Conservation (phyloP, 2,329 filamentous ascomycete species). For the Colletotrichum euphorbiae region DNA sequence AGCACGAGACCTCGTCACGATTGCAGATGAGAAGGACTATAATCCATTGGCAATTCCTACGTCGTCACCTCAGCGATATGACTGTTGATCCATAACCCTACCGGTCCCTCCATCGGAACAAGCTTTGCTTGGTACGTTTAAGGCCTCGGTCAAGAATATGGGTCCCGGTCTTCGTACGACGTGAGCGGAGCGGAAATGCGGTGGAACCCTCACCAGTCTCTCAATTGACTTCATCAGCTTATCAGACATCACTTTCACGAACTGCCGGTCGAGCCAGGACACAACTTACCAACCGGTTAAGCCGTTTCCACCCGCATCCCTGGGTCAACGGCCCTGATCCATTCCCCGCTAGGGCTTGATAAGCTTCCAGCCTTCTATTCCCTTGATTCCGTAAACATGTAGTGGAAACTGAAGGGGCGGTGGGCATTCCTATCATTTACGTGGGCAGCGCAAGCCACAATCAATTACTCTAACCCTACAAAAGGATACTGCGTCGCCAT, state of each 20-base stretch:
- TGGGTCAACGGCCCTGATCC: neutral
- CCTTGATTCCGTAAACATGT: constrained; percentile 1
- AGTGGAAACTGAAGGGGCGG: constrained; percentile 4
- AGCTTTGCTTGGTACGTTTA: neutral
- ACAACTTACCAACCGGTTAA: neutral
- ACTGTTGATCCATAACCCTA: neutral
- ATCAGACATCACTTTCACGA: neutral
- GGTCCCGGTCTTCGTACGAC: neutral
- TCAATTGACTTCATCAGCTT: neutral
- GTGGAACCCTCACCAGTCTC: too few relatives aligned
- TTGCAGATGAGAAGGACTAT: neutral
- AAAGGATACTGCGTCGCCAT: too few relatives aligned
- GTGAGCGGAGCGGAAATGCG: neutral
- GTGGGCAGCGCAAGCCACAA: neutral
- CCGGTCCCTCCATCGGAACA: neutral
- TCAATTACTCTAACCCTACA: neutral
- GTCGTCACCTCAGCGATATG: neutral
- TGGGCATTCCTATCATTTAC: neutral
- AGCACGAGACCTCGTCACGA: neutral
- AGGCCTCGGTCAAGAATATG: neutral
- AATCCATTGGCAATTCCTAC: neutral
- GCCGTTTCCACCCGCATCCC: neutral
- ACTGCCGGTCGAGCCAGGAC: neutral
- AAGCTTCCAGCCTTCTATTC: neutral
- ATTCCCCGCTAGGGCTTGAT: neutral